Conservation (phyloP, 495 filamentous ascomycete genomes). For the Hyaloscypha hepaticicola region DNA sequence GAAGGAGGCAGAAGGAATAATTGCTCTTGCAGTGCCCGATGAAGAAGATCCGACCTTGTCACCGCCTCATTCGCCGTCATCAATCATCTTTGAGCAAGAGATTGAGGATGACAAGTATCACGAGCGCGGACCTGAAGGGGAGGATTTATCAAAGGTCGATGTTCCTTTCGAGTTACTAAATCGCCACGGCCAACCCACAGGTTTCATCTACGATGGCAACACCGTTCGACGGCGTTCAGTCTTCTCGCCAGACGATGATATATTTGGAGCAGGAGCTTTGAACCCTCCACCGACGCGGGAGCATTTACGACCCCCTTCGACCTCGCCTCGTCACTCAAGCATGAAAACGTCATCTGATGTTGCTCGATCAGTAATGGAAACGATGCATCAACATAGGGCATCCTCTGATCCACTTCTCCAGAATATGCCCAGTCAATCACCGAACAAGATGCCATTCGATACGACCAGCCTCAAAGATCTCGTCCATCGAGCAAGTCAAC, state of each 20-base stretch:
- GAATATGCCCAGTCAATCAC: conserved; percentile 44
- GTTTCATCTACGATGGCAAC: conserved; percentile 36
- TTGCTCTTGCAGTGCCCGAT: conserved; percentile 79
- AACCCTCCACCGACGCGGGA: conserved; percentile 40
- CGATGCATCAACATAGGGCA: conserved; percentile 68
- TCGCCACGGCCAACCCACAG: conserved; percentile 38
- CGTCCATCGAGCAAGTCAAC: conserved; percentile 76
- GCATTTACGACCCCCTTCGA: conserved; percentile 19
- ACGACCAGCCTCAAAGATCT: conserved; percentile 85
- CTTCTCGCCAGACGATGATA: conserved; percentile 62
- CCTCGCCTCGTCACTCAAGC: conserved; percentile 33
- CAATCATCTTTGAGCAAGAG: conserved; percentile 29
- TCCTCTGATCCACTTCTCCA: conserved; percentile 47
- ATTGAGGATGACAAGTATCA: conserved; percentile 24
- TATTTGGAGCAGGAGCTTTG: conserved; percentile 47
- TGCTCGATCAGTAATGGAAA: conserved; percentile 77
- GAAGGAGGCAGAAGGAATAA: conserved; percentile 86
- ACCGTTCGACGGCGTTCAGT: conserved; percentile 51
- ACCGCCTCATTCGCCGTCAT: conserved; percentile 30
- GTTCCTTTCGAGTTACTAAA: conserved; percentile 39
- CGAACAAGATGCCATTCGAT: conserved; percentile 86
- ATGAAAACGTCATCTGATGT: conserved; percentile 46
- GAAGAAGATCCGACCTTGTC: conserved; percentile 59
- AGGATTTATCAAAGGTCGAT: conserved; percentile 46
- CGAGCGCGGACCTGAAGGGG: conserved; percentile 60